These are phyloP conservation scores for Allium sativum DNA, from an alignment of 106 monocot genomes.

Conservation along the genomic window DNA sequence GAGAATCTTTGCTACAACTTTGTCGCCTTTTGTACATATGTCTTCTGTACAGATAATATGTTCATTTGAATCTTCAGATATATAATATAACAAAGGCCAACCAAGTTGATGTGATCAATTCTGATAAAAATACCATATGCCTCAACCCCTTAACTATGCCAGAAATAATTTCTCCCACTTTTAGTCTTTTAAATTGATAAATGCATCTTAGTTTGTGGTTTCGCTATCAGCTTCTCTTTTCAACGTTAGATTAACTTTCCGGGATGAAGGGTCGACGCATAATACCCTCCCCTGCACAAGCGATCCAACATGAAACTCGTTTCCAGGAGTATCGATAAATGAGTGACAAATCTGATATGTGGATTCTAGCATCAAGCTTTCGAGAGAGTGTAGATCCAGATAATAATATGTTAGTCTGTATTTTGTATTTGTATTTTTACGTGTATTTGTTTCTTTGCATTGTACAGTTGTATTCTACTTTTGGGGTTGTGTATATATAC, in stretches of 20 bases:
- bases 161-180: constrained; percentile 65
- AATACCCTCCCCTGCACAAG: constrained; percentile 72
- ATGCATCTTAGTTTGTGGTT: constrained; percentile 26
- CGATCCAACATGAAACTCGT: constrained; percentile 69
- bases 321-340: constrained; percentile 55
- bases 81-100: constrained; percentile 86
- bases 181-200: constrained; percentile 39
- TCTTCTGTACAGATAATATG: constrained; percentile 42
- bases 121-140: constrained; percentile 74
- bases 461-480: no score
- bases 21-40: constrained; percentile 44
- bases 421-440: no score
- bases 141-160: constrained; percentile 62
- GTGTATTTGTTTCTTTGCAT: no score
- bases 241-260: constrained; percentile 52
- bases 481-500: no score
- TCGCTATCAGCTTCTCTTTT: constrained; percentile 18
- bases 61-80: constrained; percentile 69
- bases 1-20: constrained; percentile 57
- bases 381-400: no score
- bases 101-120: constrained; percentile 55
- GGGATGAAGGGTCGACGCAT: constrained; percentile 53
- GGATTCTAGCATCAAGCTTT: constrained; percentile 69
- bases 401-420: no score
- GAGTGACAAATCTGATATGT: constrained; percentile 79